Conservation (phyloP, 2,329 filamentous ascomycete species). For the Mycogone perniciosa region DNA sequence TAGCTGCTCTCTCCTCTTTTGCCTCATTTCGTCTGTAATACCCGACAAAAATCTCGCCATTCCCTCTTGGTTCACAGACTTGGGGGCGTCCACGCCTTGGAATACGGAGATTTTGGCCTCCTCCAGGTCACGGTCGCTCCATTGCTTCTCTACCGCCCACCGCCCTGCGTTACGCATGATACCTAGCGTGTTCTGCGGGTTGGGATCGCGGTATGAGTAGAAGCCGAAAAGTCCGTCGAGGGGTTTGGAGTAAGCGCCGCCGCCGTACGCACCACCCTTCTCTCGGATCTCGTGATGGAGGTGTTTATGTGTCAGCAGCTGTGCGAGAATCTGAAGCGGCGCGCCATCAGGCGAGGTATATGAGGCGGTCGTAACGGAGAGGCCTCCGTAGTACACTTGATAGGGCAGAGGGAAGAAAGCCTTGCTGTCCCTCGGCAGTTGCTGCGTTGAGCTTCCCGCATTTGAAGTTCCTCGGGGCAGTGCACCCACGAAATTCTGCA, state of each 20-base stretch:
- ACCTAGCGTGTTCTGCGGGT: slow-evolving; percentile 78
- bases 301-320: slow-evolving; percentile 92
- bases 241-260: slow-evolving; percentile 74
- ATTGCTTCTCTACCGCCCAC: slow-evolving; percentile 76
- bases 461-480: slow-evolving; percentile 27
- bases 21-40: slow-evolving; percentile 82
- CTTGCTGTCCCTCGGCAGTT: slow-evolving; percentile 50
- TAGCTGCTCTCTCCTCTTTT: slow-evolving; percentile 73
- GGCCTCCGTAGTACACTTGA: slow-evolving; percentile 90
- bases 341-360: slow-evolving; percentile 73
- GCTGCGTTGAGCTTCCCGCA: slow-evolving; percentile 31
- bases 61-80: slow-evolving; percentile 80
- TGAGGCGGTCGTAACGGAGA: slow-evolving; percentile 75
- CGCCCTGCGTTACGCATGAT: slow-evolving; percentile 78
- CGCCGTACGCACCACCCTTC: slow-evolving; percentile 94
- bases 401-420: slow-evolving; percentile 93
- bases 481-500: slow-evolving; percentile 61
- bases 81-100: slow-evolving; percentile 82
- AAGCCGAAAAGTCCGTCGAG: slow-evolving; percentile 86
- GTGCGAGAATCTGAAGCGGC: slow-evolving; percentile 78
- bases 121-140: slow-evolving; percentile 80
- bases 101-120: slow-evolving; percentile 96
- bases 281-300: slow-evolving; percentile 96
- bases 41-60: slow-evolving; percentile 80
- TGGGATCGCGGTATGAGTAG: slow-evolving; percentile 95